These are phyloP conservation scores for Solanum pinnatisectum DNA, from an alignment of 257 asterid species.

Conservation along the genomic window DNA sequence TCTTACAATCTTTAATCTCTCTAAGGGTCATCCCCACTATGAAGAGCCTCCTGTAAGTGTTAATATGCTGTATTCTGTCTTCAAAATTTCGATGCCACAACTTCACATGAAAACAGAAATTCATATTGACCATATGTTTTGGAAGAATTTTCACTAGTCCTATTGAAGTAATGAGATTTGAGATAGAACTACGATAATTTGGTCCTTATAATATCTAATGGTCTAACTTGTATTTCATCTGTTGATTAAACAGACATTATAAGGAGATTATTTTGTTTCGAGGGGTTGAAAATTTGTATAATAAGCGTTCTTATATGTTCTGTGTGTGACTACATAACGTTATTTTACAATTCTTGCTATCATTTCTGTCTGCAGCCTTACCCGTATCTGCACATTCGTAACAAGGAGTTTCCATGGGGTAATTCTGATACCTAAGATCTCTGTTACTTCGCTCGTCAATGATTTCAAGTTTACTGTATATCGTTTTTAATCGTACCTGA, in stretches of 20 bases:
- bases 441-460: not conserved
- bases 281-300: not conserved
- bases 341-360: not conserved
- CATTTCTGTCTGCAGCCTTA: slow-evolving; percentile 43
- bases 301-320: too few species aligned
- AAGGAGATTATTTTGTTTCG: not conserved
- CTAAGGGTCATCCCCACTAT: slow-evolving; percentile 67
- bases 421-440: not conserved
- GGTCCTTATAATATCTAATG: not conserved
- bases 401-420: slow-evolving; percentile 92
- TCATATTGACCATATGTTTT: not conserved
- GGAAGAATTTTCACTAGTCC: not conserved
- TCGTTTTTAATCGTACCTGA: not conserved
- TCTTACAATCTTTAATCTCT: slow-evolving; percentile 37
- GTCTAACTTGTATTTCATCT: not conserved
- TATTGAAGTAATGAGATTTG: not conserved
- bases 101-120: not conserved
- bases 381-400: slow-evolving; percentile 64
- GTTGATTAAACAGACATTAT: not conserved
- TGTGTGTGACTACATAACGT: too few species aligned
- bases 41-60: slow-evolving; percentile 65
- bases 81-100: not conserved
- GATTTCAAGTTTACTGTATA: not conserved
- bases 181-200: not conserved
- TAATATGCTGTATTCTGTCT: not conserved